phyloP scores from a whole-genome alignment of 179 eudicot genomes.

The Silene noctiflora region DNA sequence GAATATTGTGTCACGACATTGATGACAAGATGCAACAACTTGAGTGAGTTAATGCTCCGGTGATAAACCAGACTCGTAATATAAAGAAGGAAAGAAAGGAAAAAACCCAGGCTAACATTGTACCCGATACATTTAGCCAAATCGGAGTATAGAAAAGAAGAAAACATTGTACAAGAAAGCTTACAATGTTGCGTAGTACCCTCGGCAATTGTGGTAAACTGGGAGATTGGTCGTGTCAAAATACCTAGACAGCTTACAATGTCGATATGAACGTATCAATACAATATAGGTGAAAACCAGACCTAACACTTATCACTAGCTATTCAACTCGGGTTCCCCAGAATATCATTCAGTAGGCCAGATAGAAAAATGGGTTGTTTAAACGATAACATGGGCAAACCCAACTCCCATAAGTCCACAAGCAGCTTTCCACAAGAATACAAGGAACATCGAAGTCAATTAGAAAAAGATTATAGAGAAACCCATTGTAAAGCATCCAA shows the following conservation, averaged over 20 bases:
- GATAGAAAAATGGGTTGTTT: constrained; percentile 14
- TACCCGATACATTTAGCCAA: too few species aligned
- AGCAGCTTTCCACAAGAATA: constrained; percentile 10
- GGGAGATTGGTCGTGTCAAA: neutral
- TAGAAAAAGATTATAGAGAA: constrained; percentile 82
- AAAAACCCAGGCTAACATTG: too few species aligned
- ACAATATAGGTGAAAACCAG: constrained; percentile 16
- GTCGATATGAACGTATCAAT: neutral
- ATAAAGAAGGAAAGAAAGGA: too few species aligned
- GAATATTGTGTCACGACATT: too few species aligned
- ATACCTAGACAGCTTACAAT: constrained; percentile 10
- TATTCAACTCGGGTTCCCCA: constrained; percentile 13
- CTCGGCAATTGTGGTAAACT: neutral
- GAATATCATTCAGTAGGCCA: constrained; percentile 1
- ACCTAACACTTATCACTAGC: constrained; percentile 11
- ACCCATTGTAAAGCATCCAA: constrained; percentile 90
- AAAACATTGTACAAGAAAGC: too few species aligned
- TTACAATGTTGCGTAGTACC: neutral
- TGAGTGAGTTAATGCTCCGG: too few species aligned
- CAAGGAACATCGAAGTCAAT: constrained; percentile 13
- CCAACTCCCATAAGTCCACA: constrained; percentile 7
- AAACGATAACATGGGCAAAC: neutral
- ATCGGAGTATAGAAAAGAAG: too few species aligned
- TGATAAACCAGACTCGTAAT: too few species aligned
- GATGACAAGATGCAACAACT: too few species aligned